A percentile compares a stretch with the other conserved stretches of the same genome.
Conservation (phyloP, 371 early-diverging fungal genomes). For the Mucor lusitanicus region DNA sequence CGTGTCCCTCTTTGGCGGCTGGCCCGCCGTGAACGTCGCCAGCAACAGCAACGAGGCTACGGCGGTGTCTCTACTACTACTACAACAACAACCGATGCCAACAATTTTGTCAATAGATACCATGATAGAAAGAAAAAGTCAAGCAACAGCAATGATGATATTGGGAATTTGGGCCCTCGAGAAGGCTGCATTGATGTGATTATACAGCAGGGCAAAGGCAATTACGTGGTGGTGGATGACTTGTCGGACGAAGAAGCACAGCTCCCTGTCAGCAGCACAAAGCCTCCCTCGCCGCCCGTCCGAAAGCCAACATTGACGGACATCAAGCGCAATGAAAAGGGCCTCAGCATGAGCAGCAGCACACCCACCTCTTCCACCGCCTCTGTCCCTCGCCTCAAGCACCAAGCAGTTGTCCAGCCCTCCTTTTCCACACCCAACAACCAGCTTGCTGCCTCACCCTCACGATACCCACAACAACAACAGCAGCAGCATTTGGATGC, state of each 20-base stretch:
- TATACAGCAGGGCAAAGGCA: conserved; percentile 48
- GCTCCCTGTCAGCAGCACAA: background rate
- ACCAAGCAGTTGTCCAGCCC: background rate
- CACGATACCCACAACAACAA: background rate
- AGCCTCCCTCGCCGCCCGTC: conserved; percentile 4
- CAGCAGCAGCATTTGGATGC: background rate
- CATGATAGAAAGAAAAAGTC: background rate
- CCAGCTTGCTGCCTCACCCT: background rate
- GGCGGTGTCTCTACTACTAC: conserved; percentile 1
- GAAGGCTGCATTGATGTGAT: conserved; percentile 54
- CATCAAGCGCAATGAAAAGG: background rate
- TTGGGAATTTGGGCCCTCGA: conserved; percentile 19
- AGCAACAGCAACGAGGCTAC: conserved; percentile 6
- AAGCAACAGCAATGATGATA: background rate
- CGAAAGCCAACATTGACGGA: conserved; percentile 17
- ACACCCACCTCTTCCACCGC: background rate
- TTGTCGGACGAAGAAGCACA: conserved; percentile 5
- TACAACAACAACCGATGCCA: background rate
- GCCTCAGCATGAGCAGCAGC: conserved; percentile 2
- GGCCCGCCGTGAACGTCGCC: conserved; percentile 18
- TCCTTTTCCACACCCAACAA: conserved; percentile 10
- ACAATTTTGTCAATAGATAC: background rate
- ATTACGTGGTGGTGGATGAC: conserved; percentile 43
- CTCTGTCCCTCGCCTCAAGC: background rate
- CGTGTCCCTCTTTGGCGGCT: conserved; percentile 48